Conservation (phyloP, 1,284 basidiomycete genomes). For the Ceratobasidium sp. region DNA sequence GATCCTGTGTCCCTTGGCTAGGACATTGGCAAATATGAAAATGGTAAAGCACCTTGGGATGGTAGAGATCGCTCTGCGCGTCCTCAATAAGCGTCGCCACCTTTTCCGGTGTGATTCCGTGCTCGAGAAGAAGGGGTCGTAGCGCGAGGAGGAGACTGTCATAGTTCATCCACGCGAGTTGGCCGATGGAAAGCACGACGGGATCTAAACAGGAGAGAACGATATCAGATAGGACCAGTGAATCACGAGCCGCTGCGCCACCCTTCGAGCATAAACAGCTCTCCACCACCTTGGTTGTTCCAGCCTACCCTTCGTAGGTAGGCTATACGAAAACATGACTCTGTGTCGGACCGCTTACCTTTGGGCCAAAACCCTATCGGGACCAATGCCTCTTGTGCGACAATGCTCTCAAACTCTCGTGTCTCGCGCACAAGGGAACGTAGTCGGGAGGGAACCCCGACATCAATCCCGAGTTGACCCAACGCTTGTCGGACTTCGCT, state of each 20-base stretch:
- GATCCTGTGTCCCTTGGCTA: background rate
- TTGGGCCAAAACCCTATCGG: slow-evolving; percentile 66
- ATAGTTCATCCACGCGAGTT: slow-evolving; percentile 72
- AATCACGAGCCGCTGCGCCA: background rate
- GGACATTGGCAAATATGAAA: background rate
- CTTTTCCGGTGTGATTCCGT: slow-evolving; percentile 60
- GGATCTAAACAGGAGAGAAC: slow-evolving; percentile 48
- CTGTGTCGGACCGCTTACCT: slow-evolving; percentile 4
- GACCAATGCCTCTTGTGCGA: slow-evolving; percentile 60
- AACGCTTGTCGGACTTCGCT: slow-evolving; percentile 64
- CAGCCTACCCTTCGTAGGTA: background rate
- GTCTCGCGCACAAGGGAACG: slow-evolving; percentile 57
- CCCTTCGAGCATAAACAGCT: background rate
- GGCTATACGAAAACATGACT: background rate
- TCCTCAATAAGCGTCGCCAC: slow-evolving; percentile 63
- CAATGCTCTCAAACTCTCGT: slow-evolving; percentile 60
- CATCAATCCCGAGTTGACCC: slow-evolving; percentile 60
- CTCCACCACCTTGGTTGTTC: background rate
- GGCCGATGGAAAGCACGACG: slow-evolving; percentile 63
- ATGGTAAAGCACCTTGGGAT: slow-evolving; percentile 52
- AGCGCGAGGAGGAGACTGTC: slow-evolving; percentile 68
- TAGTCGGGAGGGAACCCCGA: slow-evolving; percentile 62
- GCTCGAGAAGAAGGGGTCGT: slow-evolving; percentile 62
- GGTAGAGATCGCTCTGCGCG: slow-evolving; percentile 69
- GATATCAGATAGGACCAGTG: slow-evolving; percentile 12